phyloP scores from a whole-genome alignment of 768 basidiomycete species.

The Boletus rubropictus region DNA sequence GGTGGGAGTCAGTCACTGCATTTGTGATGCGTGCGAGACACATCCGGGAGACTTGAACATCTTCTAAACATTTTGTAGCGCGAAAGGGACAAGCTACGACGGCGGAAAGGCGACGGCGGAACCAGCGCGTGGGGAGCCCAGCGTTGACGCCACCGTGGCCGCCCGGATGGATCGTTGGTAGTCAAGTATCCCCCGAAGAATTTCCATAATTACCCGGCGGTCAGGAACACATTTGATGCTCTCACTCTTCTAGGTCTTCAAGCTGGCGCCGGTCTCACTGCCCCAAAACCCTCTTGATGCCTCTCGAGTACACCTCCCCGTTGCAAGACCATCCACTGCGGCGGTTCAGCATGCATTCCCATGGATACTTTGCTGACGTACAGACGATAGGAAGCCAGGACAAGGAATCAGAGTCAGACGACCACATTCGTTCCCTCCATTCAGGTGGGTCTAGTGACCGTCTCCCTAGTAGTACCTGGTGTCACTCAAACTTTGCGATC shows the following conservation, averaged over 20 bases:
- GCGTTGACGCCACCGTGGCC: neutral
- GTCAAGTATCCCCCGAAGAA: neutral
- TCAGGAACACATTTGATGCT: slow-evolving; percentile 14
- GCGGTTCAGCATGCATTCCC: slow-evolving; percentile 3
- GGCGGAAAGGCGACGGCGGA: no score
- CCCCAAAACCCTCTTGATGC: slow-evolving; percentile 15
- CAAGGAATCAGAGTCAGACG: slow-evolving; percentile 19
- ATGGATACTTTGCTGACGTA: slow-evolving; percentile 9
- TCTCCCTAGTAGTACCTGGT: neutral
- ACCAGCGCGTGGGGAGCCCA: no score
- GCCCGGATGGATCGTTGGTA: neutral
- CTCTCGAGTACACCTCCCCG: slow-evolving; percentile 9
- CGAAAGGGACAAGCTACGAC: no score
- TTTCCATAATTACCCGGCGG: slow-evolving; percentile 17
- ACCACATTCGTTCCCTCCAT: slow-evolving; percentile 10
- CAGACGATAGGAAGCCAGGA: slow-evolving; percentile 16
- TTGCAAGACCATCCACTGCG: slow-evolving; percentile 16
- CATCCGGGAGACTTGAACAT: no score
- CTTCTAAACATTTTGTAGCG: no score
- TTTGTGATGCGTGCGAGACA: no score
- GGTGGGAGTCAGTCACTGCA: no score
- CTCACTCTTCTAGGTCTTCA: slow-evolving; percentile 10
- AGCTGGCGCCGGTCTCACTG: slow-evolving; percentile 5
- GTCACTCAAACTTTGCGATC: neutral
- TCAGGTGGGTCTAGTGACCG: slow-evolving; percentile 17